Base-by-base conservation (phyloP, 306 rosid species). In the Prunus mira region DNA sequence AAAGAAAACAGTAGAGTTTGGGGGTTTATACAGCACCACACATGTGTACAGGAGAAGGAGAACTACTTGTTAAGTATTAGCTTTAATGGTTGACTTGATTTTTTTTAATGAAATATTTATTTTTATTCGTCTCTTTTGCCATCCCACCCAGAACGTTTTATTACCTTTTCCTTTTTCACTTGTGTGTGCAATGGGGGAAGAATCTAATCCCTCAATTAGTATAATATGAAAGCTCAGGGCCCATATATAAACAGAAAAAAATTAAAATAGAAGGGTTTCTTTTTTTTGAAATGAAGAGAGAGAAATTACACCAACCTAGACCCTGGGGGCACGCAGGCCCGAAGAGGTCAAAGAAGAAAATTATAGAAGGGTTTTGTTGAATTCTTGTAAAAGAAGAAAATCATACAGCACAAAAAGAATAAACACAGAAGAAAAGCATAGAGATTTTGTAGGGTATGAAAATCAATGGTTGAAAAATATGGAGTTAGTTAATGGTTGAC, bases 21-120 rank as follows among this genome's bases (percentile, higher is more conserved):
- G 82, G 79, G 82, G 81, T 78, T 77, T 67, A 76, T 66, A 77
- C 76, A 73, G 75, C 76, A 77, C 74, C 70, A 41, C 52, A 80
- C 81, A 50, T 76, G 34, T 89, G 93, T 89, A 86, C 81, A 84
- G 84, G 77, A 12, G 15, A 14, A 84, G 84, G 79, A 14, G 15
- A 14, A 71, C 11, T 65, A 22, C 45, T 55, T 56, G 62, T 52
- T 52, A 20, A 67, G 69, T 74, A 80, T 82, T 74, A 69, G 82
- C 77, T 61, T 69, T 74, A 81, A 80, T 78, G 85, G 84, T 81
- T 83, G 84, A 86, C 82, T 46, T 73, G 34, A 72, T 66, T 66
- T 79, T 43, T 43, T 78, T 9, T 7, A 27, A 60, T 57, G 5
- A 18, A 50, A 51, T 49, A 71, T 69, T 24, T 47, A 54, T 22